Percentiles rank a stretch among this genome's conserved stretches.
Evolutionary conservation across 1,139 yeast species (phyloP).

Genomic region (Sugiyamaella novakii): DNA sequence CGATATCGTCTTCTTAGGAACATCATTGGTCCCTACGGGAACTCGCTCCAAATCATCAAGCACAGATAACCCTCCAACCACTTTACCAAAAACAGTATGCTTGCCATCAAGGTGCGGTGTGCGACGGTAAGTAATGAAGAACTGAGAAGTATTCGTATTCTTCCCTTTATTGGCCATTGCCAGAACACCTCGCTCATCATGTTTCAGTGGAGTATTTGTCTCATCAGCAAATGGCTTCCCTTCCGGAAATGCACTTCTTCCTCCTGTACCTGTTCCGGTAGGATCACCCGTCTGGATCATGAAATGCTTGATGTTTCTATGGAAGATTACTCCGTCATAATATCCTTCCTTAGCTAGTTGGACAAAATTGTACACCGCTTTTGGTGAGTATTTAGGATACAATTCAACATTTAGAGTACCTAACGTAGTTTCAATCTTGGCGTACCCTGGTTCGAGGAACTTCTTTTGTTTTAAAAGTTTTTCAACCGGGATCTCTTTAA

Average conservation of each 20-base stretch:
- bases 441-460: conserved; percentile 39
- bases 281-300: conserved; percentile 60
- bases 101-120: conserved; percentile 74
- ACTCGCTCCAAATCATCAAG: conserved; percentile 67
- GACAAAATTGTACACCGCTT: conserved; percentile 50
- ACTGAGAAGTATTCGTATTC: conserved; percentile 70
- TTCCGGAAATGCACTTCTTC: conserved; percentile 38
- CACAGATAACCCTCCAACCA: conserved; percentile 73
- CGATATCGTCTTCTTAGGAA: conserved; percentile 43
- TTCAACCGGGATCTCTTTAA: conserved; percentile 31
- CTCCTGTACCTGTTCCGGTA: conserved; percentile 51
- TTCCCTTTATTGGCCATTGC: conserved; percentile 77
- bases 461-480: conserved; percentile 38
- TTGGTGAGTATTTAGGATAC: conserved; percentile 46
- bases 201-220: conserved; percentile 70
- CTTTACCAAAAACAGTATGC: conserved; percentile 78
- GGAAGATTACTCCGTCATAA: conserved; percentile 49
- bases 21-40: conserved; percentile 37
- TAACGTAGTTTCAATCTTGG: conserved; percentile 44
- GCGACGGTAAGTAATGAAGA: conserved; percentile 72
- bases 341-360: conserved; percentile 45
- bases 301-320: conserved; percentile 51
- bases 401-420: conserved; percentile 49
- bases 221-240: conserved; percentile 51
- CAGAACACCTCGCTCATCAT: conserved; percentile 77